Evolutionary conservation across 2,329 filamentous ascomycete species (phyloP), one percentile per base, ranked within the genome.

Genomic region (Exophiala dermatitidis): DNA sequence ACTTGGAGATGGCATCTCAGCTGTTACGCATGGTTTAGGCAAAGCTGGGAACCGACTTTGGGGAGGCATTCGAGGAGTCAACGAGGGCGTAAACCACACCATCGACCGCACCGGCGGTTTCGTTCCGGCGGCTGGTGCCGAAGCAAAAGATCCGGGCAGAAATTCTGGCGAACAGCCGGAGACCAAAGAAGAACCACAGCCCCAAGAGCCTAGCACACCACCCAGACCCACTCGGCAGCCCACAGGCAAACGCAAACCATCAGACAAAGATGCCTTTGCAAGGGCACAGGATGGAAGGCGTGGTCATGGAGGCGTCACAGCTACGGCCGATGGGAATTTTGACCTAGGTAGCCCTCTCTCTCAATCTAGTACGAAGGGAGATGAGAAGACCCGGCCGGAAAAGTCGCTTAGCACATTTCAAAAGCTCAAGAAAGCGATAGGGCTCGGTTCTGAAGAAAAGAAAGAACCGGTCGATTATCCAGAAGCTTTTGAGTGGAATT

Each of bases 401-500:
- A 54, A 56, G 36, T 48, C 51, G 9, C 28, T 54, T 10, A 51
- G 41, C 10, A 53, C 48, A 30, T 44, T 60, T 33, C 52, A 60
- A 12, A 62, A 62, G 42, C 29, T 63, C 41, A 54, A 52, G 38
- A 57, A 48, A 29, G 44, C 52, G n/a, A 50, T 62, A 32, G 60
- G 59, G 28, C 48, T 63, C 7, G 56, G 53, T 5, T 36, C 46
- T n/a, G 56, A 60, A 28, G 52, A 61, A 30, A 52, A 60, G 26
- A 58, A 59, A 38, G 61, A 63, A 36, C 52, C 47, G 7, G 56
- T 64, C 26, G 68, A 71, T 5, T 94, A 95, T 63, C 79, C 81
- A 0, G 55, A 73, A 2, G 81, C 85, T 0, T 82, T 80, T 64
- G 81, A 86, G 57, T 68, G 80, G 33, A 77, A 85, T 1, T 81